Evolutionary conservation across 2,329 filamentous ascomycete genomes (phyloP).

Genomic region (Pseudocercospora fuligena): DNA sequence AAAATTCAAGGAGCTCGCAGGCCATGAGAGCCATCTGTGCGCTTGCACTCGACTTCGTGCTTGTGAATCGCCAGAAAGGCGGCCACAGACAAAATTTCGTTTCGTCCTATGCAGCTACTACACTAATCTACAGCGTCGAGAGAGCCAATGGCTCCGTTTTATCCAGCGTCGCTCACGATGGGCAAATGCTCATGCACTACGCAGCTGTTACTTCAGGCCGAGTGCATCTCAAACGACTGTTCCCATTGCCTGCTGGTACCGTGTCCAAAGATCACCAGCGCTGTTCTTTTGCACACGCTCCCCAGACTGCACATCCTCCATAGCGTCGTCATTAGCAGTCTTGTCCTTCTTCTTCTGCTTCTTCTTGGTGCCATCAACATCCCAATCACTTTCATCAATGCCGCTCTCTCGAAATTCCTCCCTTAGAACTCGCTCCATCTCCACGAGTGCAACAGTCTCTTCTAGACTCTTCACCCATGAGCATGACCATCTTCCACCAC

Average conservation of each 20-base stretch:
- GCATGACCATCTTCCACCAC: slow-evolving; percentile 45
- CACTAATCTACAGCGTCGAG: neutral
- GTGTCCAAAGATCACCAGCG: slow-evolving; percentile 48
- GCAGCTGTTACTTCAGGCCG: neutral
- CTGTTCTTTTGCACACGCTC: slow-evolving; percentile 44
- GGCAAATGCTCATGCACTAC: neutral
- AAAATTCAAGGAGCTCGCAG: too few species aligned
- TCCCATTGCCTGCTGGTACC: slow-evolving; percentile 68
- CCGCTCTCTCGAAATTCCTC: slow-evolving; percentile 59
- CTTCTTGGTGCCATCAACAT: neutral
- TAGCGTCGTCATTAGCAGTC: slow-evolving; percentile 29
- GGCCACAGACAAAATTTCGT: too few species aligned
- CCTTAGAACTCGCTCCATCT: slow-evolving; percentile 78
- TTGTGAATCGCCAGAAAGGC: too few species aligned
- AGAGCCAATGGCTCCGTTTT: neutral
- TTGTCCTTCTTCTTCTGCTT: neutral
- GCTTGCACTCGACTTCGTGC: too few species aligned
- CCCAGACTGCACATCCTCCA: slow-evolving; percentile 41
- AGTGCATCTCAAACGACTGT: slow-evolving; percentile 71
- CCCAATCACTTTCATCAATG: neutral
- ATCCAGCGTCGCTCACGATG: neutral
- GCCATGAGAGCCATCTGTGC: too few species aligned
- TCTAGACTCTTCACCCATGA: slow-evolving; percentile 42
- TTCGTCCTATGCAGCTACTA: neutral
- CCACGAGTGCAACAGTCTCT: slow-evolving; percentile 73